Conservation (phyloP, 2,329 filamentous ascomycete species). For the Nakataea oryzae region DNA sequence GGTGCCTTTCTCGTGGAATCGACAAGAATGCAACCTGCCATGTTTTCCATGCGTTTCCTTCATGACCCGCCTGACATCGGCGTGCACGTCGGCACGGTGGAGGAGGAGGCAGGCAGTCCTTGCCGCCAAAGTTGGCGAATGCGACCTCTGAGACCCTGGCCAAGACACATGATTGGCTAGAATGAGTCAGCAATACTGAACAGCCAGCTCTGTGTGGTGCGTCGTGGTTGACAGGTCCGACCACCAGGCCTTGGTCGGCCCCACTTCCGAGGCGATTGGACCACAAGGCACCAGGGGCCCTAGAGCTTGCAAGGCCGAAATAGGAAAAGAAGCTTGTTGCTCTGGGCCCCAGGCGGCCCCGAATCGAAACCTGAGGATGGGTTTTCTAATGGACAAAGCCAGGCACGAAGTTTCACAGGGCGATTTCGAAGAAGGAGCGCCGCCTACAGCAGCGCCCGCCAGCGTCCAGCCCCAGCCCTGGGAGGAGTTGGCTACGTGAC, state of each 20-base stretch:
- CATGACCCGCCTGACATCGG: background rate
- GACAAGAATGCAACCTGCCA: background rate
- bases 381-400: background rate
- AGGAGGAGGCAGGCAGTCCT: background rate
- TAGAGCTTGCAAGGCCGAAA: constrained; percentile 1
- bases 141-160: background rate
- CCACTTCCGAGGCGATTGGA: background rate
- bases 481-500: background rate
- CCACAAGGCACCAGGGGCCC: background rate
- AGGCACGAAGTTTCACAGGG: background rate
- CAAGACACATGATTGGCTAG: background rate
- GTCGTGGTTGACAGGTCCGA: background rate
- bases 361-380: background rate
- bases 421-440: background rate
- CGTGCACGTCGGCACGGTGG: no score
- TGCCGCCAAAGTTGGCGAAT: background rate
- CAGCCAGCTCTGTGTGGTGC: background rate
- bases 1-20: background rate
- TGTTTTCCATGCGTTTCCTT: no score
- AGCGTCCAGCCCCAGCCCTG: no score
- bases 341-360: background rate
- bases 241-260: background rate
- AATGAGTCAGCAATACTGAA: background rate
- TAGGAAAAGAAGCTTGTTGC: background rate
- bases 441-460: background rate